Evolutionary conservation across 1,284 basidiomycete species (phyloP), one percentile per base, ranked within the genome.

Genomic region (Agaricales sp.): DNA sequence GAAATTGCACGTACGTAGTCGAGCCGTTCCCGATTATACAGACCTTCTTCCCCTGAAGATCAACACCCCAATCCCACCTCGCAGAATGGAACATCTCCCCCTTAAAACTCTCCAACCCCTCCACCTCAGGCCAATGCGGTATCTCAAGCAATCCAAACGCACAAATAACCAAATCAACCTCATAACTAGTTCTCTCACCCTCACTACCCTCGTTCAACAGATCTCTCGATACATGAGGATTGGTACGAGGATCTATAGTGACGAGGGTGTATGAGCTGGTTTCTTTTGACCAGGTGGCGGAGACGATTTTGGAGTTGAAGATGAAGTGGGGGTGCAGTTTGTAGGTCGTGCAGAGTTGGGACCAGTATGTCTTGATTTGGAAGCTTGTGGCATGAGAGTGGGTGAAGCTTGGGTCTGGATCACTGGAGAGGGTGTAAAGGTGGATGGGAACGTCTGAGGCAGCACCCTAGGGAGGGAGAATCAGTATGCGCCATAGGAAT

Each of bases 1-100:
- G 54, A 73, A 75, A 44, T 52, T 4, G 50, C 43, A 3, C 70
- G 66, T 46, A 68, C 61, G 67, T 70, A 39, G 73, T 73, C n/a
- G 73, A 68, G 1, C 73, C 77, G 52, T 74, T 77, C 11, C 77
- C 77, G 48, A 78, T 63, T 12, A 78, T 67, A 2, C 66, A 74
- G 1, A 76, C 67, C 21, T 63, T 62, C 55, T 74, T 75, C 19
- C 63, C 64, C 6, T 53, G 55, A 26, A 76, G 59, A 38, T 69
- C 60, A 18, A 74, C 61, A 6, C 59, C 59, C 12, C 61, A 53
- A 39, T 70, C 60, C 74, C 76, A 79, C 6, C 62, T 51, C 8
- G 69, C 71, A 8, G 71, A 73, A 59, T 78, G 77, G 47, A 74
- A 72, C 38, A 67, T 59, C 4, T 58, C 50, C 3, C 75, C 77